A percentile compares a stretch with the other conserved stretches of the same genome.
These are phyloP conservation scores for Kazachstania viticola DNA, from an alignment of 805 yeast species.

Conservation along the genomic window DNA sequence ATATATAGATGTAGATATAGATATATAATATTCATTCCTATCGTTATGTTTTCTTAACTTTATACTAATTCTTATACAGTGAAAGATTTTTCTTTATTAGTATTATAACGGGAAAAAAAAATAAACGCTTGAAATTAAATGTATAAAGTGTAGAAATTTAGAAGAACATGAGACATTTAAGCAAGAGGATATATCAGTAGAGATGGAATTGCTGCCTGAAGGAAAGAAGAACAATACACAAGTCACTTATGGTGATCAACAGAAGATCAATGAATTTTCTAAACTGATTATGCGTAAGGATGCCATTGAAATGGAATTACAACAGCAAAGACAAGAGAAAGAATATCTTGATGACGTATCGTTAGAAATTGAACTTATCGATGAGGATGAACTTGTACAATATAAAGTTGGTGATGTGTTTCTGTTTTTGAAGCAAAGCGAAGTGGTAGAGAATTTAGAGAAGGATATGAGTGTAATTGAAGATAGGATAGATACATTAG, in stretches of 20 bases:
- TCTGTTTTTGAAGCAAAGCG: conserved; percentile 52
- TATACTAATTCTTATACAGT: too few species aligned
- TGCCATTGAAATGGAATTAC: conserved; percentile 37
- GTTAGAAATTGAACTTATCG: conserved; percentile 76
- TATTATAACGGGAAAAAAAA: too few species aligned
- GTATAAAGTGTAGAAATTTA: too few species aligned
- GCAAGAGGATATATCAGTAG: not conserved
- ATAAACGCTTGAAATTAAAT: too few species aligned
- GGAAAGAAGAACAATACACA: conserved; percentile 31
- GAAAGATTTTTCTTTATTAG: too few species aligned
- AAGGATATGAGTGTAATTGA: conserved; percentile 45
- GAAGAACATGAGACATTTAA: too few species aligned
- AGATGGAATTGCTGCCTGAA: conserved; percentile 29
- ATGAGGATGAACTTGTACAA: conserved; percentile 57
- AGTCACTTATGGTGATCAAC: conserved; percentile 59
- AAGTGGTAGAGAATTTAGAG: conserved; percentile 61
- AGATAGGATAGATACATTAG: conserved; percentile 34
- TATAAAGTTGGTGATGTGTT: conserved; percentile 76
- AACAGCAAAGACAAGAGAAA: conserved; percentile 49
- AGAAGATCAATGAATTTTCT: conserved; percentile 79
- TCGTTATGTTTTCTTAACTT: too few species aligned
- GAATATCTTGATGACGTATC: conserved; percentile 82
- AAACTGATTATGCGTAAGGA: conserved; percentile 67
- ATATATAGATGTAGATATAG: not conserved
- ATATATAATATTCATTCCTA: not conserved